A percentile compares a stretch with the other conserved stretches of the same genome.
phyloP scores from a whole-genome alignment of 2,329 filamentous ascomycete species.

The Arthroderma sp. region DNA sequence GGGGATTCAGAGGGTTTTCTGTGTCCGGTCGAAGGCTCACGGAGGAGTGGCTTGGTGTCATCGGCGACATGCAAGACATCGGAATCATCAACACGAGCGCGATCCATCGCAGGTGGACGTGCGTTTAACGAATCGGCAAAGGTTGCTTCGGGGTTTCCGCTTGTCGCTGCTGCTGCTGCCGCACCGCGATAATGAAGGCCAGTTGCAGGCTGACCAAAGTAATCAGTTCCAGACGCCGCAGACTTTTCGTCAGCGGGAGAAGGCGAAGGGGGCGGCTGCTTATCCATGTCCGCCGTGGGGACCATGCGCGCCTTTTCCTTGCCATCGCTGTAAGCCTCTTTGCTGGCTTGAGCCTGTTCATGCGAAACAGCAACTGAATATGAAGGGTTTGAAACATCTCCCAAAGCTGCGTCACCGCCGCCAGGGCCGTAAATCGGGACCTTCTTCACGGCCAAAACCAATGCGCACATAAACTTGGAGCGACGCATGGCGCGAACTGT shows the following conservation, averaged over 20 bases:
- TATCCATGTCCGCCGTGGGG: slow-evolving; percentile 29
- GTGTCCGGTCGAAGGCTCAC: slow-evolving; percentile 28
- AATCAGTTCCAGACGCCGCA: slow-evolving; percentile 21
- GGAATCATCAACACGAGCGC: slow-evolving; percentile 16
- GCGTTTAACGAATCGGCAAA: slow-evolving; percentile 23
- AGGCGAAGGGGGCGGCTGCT: slow-evolving; percentile 1
- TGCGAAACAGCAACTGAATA: slow-evolving; percentile 70
- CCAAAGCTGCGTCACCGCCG: slow-evolving; percentile 52
- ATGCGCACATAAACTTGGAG: slow-evolving; percentile 93
- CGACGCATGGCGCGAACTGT: slow-evolving; percentile 64
- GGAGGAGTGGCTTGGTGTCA: slow-evolving; percentile 19
- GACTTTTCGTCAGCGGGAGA: slow-evolving; percentile 10
- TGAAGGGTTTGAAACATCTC: slow-evolving; percentile 53
- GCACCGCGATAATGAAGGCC: slow-evolving; percentile 21
- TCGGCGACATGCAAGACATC: slow-evolving; percentile 18
- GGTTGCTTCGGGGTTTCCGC: slow-evolving; percentile 20
- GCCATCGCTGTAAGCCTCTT: slow-evolving; percentile 44
- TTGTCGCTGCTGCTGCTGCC: slow-evolving; percentile 11
- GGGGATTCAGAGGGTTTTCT: slow-evolving; percentile 11
- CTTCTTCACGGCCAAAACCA: slow-evolving; percentile 71
- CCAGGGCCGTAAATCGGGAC: slow-evolving; percentile 76
- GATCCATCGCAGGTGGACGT: slow-evolving; percentile 21
- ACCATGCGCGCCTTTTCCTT: slow-evolving; percentile 56
- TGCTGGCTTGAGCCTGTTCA: slow-evolving; percentile 49
- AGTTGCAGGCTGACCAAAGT: slow-evolving; percentile 12